Percentiles rank a stretch among this genome's conserved stretches.
These are phyloP conservation scores for Colletotrichum limetticola DNA, from an alignment of 2,329 filamentous ascomycete species.

Conservation along the genomic window DNA sequence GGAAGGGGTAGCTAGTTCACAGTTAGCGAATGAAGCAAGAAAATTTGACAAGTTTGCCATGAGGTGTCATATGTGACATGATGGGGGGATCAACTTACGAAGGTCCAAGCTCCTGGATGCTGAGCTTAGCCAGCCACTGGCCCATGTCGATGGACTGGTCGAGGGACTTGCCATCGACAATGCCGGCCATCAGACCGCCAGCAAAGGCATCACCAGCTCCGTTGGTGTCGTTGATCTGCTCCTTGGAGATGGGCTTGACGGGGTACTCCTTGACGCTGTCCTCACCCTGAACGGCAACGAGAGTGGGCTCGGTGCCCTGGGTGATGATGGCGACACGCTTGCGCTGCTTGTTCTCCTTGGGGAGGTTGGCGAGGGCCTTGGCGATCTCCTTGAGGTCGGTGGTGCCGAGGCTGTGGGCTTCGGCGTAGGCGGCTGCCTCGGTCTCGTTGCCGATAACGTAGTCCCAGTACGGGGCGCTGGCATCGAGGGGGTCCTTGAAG, in stretches of 20 bases:
- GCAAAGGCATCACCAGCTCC: conserved; percentile 98
- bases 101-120: conserved; percentile 94
- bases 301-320: conserved; percentile 90
- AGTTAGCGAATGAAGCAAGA: conserved; percentile 31
- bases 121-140: conserved; percentile 94
- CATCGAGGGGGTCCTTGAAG: conserved; percentile 96
- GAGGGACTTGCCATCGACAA: conserved; percentile 85
- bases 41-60: neutral
- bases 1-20: conserved; percentile 76
- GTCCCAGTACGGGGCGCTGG: conserved; percentile 90
- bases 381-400: conserved; percentile 88
- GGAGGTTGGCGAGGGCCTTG: conserved; percentile 84
- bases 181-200: conserved; percentile 89
- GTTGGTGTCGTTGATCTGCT: conserved; percentile 93
- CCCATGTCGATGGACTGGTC: conserved; percentile 88
- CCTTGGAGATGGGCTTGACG: conserved; percentile 81
- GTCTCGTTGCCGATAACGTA: conserved; percentile 98
- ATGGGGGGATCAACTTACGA: conserved; percentile 73
- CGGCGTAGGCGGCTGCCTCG: conserved; percentile 88
- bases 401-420: conserved; percentile 79
- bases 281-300: conserved; percentile 81
- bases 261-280: conserved; percentile 79
- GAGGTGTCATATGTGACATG: neutral
- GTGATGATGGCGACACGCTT: conserved; percentile 92
- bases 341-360: conserved; percentile 90